Evolutionary conservation across 2,329 filamentous ascomycete genomes (phyloP).

Genomic region (Alternaria hordeiaustralica): DNA sequence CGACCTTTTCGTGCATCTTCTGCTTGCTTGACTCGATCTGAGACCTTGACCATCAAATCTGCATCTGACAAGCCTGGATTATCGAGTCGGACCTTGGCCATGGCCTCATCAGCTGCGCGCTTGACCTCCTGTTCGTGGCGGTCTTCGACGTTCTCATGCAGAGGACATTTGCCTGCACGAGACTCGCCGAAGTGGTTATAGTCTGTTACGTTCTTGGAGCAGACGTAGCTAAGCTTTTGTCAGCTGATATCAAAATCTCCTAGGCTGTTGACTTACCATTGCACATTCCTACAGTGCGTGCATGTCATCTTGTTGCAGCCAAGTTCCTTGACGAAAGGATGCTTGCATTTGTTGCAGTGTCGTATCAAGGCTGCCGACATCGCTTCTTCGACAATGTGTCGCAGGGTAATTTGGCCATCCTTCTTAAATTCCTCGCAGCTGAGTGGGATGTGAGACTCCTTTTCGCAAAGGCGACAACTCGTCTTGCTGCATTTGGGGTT

Average conservation of each 20-base stretch:
- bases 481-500: conserved; percentile 67
- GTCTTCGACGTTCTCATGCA: conserved; percentile 68
- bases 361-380: conserved; percentile 82
- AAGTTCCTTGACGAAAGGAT: conserved; percentile 77
- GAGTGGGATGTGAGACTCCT: conserved; percentile 73
- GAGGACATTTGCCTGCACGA: conserved; percentile 61
- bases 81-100: conserved; percentile 61
- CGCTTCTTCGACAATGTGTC: conserved; percentile 79
- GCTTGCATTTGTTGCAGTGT: conserved; percentile 73
- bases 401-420: conserved; percentile 65
- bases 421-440: conserved; percentile 70
- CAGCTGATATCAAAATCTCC: not conserved
- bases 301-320: conserved; percentile 90
- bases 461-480: conserved; percentile 65
- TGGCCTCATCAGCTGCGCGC: conserved; percentile 65
- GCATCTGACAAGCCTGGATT: conserved; percentile 68
- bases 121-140: conserved; percentile 70
- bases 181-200: conserved; percentile 75
- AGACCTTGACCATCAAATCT: conserved; percentile 64
- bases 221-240: conserved; percentile 66
- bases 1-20: conserved; percentile 34
- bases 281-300: conserved; percentile 60
- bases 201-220: conserved; percentile 65
- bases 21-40: conserved; percentile 56
- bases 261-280: conserved; percentile 57